Base-by-base conservation (phyloP, 352 stramenopile genomes). In the Phytopythium chamaehyphon region DNA sequence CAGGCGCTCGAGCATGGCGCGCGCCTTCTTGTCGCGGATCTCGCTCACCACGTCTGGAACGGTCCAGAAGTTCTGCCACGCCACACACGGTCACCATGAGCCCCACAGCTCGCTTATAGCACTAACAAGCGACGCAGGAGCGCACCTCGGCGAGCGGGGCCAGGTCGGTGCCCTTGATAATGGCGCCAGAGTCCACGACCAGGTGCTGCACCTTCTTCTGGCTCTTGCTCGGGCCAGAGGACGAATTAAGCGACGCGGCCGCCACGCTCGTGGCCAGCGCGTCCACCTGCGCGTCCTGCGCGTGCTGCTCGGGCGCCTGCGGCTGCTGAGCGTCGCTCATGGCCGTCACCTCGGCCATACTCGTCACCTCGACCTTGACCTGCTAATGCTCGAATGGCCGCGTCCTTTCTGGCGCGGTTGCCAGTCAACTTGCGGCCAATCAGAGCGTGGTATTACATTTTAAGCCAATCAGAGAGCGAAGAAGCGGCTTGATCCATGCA, bases 81-180 rank as follows among this genome's bases (percentile, higher is more conserved):
- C 1, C 10, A 51, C 16, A 39, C 24, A 65, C 4, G 33, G 6
- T 42, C 37, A 12, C 15, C n/a, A 42, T 9, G 28, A 33, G 28
- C 28, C 28, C 28, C 28, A 33, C 28, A 5, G 28, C 5, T 9
- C 28, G 5, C 28, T 9, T 33, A 33, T 9, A 33, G 28, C 3
- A 31, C 6, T 22, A 57, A 33, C 9, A 19, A 50, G 21, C 19
- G 26, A 22, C 10, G 7, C 31, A 39, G 35, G n/a, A 51, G 9
- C 54, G 31, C 71, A 86, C 75, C 67, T 95, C 80, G 11, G 85
- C 83, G 19, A 95, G 62, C 24, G 75, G 59, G 16, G 62, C 71
- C 37, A 95, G 50, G 56, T 92, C 86, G 0, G 83, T 89, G 64
- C 80, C 73, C 56, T 93, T 95, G 69, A 95, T 95, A 57, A 95